These are phyloP conservation scores for Gossypium davidsonii DNA, from an alignment of 441 rosid genomes.

Conservation along the genomic window DNA sequence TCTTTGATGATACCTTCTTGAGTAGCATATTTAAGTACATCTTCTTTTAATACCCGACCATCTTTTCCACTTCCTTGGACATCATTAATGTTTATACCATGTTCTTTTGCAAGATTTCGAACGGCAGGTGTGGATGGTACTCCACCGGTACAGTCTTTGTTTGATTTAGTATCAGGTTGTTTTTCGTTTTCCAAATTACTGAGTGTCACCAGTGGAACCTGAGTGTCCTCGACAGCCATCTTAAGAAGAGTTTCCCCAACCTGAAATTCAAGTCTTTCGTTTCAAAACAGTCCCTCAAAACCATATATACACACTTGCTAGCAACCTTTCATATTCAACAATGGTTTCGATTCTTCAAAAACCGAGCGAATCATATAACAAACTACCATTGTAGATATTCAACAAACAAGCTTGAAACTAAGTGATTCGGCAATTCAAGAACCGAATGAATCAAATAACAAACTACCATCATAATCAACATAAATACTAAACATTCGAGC, in stretches of 20 bases:
- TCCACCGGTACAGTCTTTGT: conserved; percentile 32
- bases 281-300: not conserved
- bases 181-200: conserved; percentile 18
- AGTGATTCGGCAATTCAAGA: not conserved
- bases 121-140: conserved; percentile 66
- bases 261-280: conserved; percentile 26
- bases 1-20: conserved; percentile 38
- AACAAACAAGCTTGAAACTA: not conserved
- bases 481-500: not conserved
- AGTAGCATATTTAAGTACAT: conserved; percentile 44
- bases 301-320: not conserved
- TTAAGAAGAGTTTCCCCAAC: conserved; percentile 82
- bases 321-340: not conserved
- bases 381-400: not conserved
- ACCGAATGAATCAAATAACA: not conserved
- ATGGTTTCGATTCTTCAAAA: not conserved
- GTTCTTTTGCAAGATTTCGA: conserved; percentile 63
- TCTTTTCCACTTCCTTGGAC: conserved; percentile 63
- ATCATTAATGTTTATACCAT: conserved; percentile 50
- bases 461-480: not conserved
- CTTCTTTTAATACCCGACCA: conserved; percentile 77
- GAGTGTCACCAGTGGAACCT: conserved; percentile 21
- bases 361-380: not conserved
- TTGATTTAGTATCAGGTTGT: conserved; percentile 12
- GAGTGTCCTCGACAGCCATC: conserved; percentile 46